Conservation (phyloP, 2,329 filamentous ascomycete species). For the Diaporthe sp. region DNA sequence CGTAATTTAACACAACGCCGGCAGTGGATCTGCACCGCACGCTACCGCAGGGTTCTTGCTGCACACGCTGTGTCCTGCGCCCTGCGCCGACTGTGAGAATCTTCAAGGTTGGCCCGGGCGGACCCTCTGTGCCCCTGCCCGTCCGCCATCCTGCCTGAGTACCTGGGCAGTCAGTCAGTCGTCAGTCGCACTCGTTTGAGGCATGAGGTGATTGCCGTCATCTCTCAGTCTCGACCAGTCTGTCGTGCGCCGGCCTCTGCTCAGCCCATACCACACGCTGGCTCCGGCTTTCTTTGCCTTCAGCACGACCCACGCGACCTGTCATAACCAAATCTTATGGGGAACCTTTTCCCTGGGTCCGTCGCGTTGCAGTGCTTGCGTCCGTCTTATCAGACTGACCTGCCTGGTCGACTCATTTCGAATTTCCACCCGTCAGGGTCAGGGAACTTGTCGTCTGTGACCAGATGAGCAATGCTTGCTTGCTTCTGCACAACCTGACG, state of each 20-base stretch:
- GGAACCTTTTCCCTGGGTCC: background rate
- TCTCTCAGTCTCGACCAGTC: conserved; percentile 23
- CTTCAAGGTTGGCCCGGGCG: conserved; percentile 20
- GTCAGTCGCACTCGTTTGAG: background rate
- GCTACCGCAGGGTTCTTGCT: conserved; percentile 25
- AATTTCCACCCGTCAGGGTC: conserved; percentile 24
- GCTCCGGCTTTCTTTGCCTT: conserved; percentile 11
- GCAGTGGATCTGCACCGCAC: conserved; percentile 34
- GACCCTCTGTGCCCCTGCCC: background rate
- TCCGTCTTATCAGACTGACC: background rate
- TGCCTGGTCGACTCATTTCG: conserved; percentile 6
- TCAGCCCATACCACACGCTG: conserved; percentile 17
- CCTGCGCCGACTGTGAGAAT: background rate
- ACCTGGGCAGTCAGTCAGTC: background rate
- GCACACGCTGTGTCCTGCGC: background rate
- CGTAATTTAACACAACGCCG: conserved; percentile 35
- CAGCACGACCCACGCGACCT: conserved; percentile 24
- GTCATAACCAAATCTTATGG: conserved; percentile 30
- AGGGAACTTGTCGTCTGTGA: conserved; percentile 3
- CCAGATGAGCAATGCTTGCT: conserved; percentile 14
- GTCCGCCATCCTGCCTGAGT: background rate
- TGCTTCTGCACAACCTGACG: conserved; percentile 20
- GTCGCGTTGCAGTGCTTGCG: background rate
- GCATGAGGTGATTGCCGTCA: conserved; percentile 2
- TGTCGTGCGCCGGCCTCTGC: background rate